A percentile compares a stretch with the other conserved stretches of the same genome.
phyloP scores from a whole-genome alignment of 2,329 filamentous ascomycete genomes.

The Hypoxylon rubiginosum region DNA sequence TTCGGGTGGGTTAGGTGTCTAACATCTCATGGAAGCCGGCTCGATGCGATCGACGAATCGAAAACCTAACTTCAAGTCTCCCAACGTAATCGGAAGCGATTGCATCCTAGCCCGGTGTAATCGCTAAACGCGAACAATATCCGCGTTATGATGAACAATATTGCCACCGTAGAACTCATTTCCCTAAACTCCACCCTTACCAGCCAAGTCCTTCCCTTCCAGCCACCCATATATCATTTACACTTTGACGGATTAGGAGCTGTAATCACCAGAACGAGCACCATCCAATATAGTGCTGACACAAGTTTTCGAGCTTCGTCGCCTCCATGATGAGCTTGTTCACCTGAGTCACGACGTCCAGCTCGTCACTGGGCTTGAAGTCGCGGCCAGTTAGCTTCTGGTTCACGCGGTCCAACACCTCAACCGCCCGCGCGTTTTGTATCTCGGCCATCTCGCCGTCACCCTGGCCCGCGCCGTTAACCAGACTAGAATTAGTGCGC shows the following conservation, averaged over 20 bases:
- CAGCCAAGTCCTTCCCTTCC: background rate
- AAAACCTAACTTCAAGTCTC: background rate
- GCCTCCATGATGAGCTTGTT: constrained; percentile 95
- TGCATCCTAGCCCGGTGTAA: background rate
- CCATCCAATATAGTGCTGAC: constrained; percentile 99
- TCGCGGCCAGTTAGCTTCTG: constrained; percentile 96
- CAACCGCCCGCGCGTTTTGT: constrained; percentile 92
- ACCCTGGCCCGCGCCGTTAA: constrained; percentile 52
- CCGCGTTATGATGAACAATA: background rate
- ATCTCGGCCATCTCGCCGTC: constrained; percentile 74
- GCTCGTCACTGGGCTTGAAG: constrained; percentile 87
- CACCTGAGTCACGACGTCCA: constrained; percentile 88
- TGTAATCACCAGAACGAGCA: constrained; percentile 91
- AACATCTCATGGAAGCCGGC: background rate
- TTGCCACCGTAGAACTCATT: background rate
- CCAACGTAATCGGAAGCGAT: background rate
- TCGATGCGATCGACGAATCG: background rate
- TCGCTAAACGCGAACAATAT: background rate
- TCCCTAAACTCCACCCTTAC: background rate
- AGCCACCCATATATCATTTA: background rate
- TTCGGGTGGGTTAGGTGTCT: background rate
- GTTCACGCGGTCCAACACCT: constrained; percentile 90
- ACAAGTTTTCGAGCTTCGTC: constrained; percentile 96
- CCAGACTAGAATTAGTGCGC: constrained; percentile 68
- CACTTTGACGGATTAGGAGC: background rate